Evolutionary conservation across 2,329 filamentous ascomycete species (phyloP).

Genomic region (Cyphellophora attinorum): DNA sequence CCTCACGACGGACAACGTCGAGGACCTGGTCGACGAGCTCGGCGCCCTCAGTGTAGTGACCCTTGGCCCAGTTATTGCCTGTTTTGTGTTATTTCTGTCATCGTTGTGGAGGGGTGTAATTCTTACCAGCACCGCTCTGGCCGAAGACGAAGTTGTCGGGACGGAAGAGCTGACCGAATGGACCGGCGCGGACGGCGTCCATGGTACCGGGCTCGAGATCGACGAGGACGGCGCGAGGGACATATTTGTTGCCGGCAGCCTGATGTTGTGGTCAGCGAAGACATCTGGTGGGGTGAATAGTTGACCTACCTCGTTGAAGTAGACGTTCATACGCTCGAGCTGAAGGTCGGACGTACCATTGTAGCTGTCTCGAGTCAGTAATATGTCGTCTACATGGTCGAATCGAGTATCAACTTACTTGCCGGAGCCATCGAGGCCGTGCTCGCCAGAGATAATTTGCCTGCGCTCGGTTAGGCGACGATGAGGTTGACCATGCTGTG

Average conservation of each 20-base stretch:
- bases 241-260: conserved; percentile 98
- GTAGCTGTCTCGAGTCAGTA: conserved; percentile 51
- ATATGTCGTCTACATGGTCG: conserved; percentile 3
- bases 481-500: conserved; percentile 6
- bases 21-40: conserved; percentile 97
- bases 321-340: conserved; percentile 99
- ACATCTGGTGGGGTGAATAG: background rate
- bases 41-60: conserved; percentile 99
- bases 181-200: conserved; percentile 96
- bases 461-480: conserved; percentile 38
- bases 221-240: conserved; percentile 97
- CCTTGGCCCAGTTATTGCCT: conserved; percentile 99
- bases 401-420: conserved; percentile 54
- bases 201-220: conserved; percentile 99
- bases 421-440: conserved; percentile 94
- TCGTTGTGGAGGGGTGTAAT: background rate
- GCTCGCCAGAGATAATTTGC: conserved; percentile 80
- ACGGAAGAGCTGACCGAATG: conserved; percentile 98
- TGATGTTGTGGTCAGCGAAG: conserved; percentile 28
- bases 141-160: conserved; percentile 99
- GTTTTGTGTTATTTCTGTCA: conserved; percentile 7
- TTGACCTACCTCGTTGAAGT: conserved; percentile 77
- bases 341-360: conserved; percentile 97
- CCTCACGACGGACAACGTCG: conserved; percentile 96
- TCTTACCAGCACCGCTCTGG: conserved; percentile 82